These are phyloP conservation scores for Rhodotorula glutinis DNA, from an alignment of 1,284 basidiomycete genomes.

Conservation along the genomic window DNA sequence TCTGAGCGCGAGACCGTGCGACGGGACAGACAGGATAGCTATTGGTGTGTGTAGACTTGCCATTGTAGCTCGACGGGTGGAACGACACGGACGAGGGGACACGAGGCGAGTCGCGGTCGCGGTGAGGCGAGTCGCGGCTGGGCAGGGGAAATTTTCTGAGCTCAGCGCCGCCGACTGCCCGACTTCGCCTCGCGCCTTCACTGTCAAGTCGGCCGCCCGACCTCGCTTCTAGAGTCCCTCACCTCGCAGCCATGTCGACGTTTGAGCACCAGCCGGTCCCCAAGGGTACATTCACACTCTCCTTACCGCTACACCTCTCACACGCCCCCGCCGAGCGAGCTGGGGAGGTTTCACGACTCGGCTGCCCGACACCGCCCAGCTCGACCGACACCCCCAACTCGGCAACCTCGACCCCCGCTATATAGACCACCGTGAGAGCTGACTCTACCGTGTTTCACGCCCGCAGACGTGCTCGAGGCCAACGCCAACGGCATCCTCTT, in stretches of 20 bases:
- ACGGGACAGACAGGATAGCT: too few relatives aligned
- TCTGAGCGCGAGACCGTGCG: too few relatives aligned
- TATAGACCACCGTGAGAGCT: not conserved
- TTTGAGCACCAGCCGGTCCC: conserved; percentile 4
- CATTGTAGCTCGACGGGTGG: conserved; percentile 4
- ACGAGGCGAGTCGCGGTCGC: not conserved
- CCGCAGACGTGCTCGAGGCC: conserved; percentile 35
- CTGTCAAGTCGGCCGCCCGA: not conserved
- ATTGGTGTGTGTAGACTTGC: not conserved
- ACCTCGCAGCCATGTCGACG: conserved; percentile 3
- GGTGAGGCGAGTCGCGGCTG: not conserved
- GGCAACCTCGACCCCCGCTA: not conserved
- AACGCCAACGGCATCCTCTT: conserved; percentile 64
- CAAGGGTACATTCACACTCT: not conserved
- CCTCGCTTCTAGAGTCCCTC: not conserved
- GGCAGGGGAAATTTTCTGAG: too few relatives aligned
- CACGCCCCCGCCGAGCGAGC: not conserved
- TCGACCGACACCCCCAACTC: not conserved
- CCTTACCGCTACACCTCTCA: not conserved
- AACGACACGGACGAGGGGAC: conserved; percentile 5
- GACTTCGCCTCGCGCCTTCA: not conserved
- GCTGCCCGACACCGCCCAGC: too few relatives aligned
- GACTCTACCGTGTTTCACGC: not conserved
- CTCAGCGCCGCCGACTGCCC: too few relatives aligned
- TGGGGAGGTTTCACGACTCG: not conserved